Evolutionary conservation across 2,329 filamentous ascomycete genomes (phyloP).

Genomic region (Colletotrichum endophyticum): DNA sequence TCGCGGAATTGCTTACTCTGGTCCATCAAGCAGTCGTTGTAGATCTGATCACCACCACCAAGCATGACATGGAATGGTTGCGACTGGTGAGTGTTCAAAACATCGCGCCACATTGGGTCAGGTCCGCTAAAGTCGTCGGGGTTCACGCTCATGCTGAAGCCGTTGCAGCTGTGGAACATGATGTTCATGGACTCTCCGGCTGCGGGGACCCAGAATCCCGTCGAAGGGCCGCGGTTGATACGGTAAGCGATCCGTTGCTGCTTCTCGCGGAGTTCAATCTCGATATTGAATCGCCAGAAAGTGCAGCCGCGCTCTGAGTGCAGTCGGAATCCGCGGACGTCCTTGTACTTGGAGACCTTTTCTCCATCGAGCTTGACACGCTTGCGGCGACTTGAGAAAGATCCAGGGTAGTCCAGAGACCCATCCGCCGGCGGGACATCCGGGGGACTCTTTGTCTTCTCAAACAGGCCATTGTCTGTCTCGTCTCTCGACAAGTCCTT

Average conservation of each 20-base stretch:
- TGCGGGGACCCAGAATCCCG: slow-evolving; percentile 94
- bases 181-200: slow-evolving; percentile 91
- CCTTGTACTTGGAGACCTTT: slow-evolving; percentile 78
- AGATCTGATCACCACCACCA: slow-evolving; percentile 95
- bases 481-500: slow-evolving; percentile 81
- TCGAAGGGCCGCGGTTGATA: slow-evolving; percentile 88
- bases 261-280: slow-evolving; percentile 79
- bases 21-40: slow-evolving; percentile 84
- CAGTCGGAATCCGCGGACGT: slow-evolving; percentile 81
- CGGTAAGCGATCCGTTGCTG: slow-evolving; percentile 93
- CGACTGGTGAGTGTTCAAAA: slow-evolving; percentile 89
- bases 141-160: slow-evolving; percentile 83
- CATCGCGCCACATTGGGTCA: slow-evolving; percentile 96
- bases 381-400: slow-evolving; percentile 58
- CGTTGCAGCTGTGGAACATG: slow-evolving; percentile 98
- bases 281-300: slow-evolving; percentile 97
- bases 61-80: slow-evolving; percentile 98
- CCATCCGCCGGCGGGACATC: slow-evolving; percentile 49
- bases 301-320: slow-evolving; percentile 87
- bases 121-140: slow-evolving; percentile 85
- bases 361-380: slow-evolving; percentile 74
- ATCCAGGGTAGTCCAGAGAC: slow-evolving; percentile 53
- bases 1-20: slow-evolving; percentile 79
- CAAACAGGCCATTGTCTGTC: slow-evolving; percentile 83
- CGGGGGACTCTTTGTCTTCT: slow-evolving; percentile 62